These are phyloP conservation scores for Babesia gibsoni DNA, from an alignment of 169 alveolate genomes.

Conservation along the genomic window DNA sequence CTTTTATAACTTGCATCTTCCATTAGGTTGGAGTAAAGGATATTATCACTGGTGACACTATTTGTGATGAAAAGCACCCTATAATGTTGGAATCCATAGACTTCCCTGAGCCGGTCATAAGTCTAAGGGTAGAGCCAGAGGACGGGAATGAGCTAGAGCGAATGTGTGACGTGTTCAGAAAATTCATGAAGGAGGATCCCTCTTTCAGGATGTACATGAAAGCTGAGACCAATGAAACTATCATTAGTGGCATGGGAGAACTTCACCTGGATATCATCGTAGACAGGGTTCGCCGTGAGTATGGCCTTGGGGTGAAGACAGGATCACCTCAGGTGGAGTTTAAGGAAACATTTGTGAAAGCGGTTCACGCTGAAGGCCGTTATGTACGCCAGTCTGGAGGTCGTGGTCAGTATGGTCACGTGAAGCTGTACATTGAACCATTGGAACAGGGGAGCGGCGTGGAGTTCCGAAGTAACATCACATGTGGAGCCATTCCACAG, in stretches of 20 bases:
- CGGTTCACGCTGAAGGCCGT: constrained; percentile 75
- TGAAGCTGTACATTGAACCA: constrained; percentile 78
- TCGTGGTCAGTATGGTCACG: constrained; percentile 86
- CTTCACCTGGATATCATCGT: constrained; percentile 91
- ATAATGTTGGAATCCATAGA: constrained; percentile 77
- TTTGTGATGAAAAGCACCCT: constrained; percentile 65
- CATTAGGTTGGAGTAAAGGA: constrained; percentile 77
- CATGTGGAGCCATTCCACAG: constrained; percentile 83
- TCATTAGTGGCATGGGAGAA: constrained; percentile 92
- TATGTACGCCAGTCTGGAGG: constrained; percentile 82
- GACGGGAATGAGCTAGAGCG: constrained; percentile 73
- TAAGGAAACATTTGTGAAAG: constrained; percentile 77
- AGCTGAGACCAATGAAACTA: constrained; percentile 83
- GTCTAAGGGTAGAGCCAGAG: constrained; percentile 69
- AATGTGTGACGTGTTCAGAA: constrained; percentile 73
- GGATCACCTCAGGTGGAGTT: constrained; percentile 92
- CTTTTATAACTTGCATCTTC: neutral
- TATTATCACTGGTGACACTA: constrained; percentile 83
- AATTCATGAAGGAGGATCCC: constrained; percentile 80
- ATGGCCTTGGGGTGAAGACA: constrained; percentile 77
- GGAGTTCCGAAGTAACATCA: constrained; percentile 73
- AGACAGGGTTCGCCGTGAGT: constrained; percentile 89
- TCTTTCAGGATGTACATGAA: constrained; percentile 72
- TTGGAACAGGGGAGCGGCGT: constrained; percentile 77
- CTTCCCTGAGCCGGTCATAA: constrained; percentile 82